These are phyloP conservation scores for Fusarium haematococcum DNA, from an alignment of 2,329 filamentous ascomycete species.

Conservation along the genomic window DNA sequence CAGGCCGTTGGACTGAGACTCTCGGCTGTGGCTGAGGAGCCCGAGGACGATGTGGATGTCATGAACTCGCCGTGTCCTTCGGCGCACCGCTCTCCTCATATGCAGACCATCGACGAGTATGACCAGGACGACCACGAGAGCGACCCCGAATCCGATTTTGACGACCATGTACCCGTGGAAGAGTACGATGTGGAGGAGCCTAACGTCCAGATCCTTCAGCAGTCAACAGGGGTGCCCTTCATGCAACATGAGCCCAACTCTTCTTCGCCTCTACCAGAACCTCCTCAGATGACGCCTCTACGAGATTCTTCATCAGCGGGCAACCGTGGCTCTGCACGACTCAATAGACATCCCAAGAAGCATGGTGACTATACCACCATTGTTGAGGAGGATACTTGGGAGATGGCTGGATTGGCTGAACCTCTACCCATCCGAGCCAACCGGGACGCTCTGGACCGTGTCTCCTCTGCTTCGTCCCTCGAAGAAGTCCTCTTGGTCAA, in stretches of 20 bases:
- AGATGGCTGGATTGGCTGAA: constrained; percentile 50
- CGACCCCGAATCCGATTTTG: constrained; percentile 57
- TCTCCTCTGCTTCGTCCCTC: constrained; percentile 47
- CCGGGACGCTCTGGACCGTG: constrained; percentile 35
- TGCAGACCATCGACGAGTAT: constrained; percentile 27
- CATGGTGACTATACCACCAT: constrained; percentile 59
- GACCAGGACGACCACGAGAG: constrained; percentile 46
- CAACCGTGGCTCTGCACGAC: constrained; percentile 54
- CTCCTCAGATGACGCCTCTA: constrained; percentile 63
- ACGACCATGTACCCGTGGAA: constrained; percentile 59
- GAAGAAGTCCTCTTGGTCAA: constrained; percentile 50
- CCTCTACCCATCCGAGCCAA: constrained; percentile 7
- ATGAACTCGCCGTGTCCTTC: constrained; percentile 47
- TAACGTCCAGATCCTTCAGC: constrained; percentile 59
- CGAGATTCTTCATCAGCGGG: constrained; percentile 64
- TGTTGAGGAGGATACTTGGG: constrained; percentile 60
- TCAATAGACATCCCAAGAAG: constrained; percentile 44
- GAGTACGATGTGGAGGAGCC: constrained; percentile 56
- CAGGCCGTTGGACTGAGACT: constrained; percentile 54
- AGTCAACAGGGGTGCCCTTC: constrained; percentile 52
- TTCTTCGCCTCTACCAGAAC: constrained; percentile 59
- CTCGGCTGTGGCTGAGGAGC: constrained; percentile 62
- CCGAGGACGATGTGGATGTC: constrained; percentile 47
- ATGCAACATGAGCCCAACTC: constrained; percentile 51
- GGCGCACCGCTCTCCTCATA: constrained; percentile 24